Percentiles rank a stretch among this genome's conserved stretches.
Evolutionary conservation across 768 basidiomycete species (phyloP).

Genomic region (Butyriboletus loyo): DNA sequence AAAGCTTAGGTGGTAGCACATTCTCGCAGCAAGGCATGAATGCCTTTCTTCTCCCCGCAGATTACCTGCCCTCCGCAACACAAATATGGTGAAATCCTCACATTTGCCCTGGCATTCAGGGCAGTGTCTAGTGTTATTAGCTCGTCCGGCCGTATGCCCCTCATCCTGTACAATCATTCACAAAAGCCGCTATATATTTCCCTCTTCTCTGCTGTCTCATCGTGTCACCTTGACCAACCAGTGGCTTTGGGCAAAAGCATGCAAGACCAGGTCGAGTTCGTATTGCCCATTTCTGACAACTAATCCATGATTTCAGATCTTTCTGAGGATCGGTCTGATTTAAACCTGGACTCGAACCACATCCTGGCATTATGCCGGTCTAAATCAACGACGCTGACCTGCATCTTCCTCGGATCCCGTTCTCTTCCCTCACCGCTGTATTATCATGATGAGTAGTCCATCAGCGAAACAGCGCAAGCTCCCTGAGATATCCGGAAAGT

Average conservation of each 20-base stretch:
- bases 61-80: slow-evolving; percentile 67
- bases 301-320: slow-evolving; percentile 6
- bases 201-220: slow-evolving; percentile 6
- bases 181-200: slow-evolving; percentile 17
- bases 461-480: slow-evolving; percentile 8
- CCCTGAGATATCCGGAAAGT: background rate
- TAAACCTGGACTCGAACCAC: slow-evolving; percentile 5
- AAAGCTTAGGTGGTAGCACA: slow-evolving; percentile 70
- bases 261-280: slow-evolving; percentile 6
- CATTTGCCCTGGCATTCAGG: background rate
- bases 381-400: background rate
- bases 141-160: slow-evolving; percentile 20
- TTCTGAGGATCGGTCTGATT: slow-evolving; percentile 12
- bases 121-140: slow-evolving; percentile 16
- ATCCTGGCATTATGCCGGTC: background rate
- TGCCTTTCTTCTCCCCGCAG: slow-evolving; percentile 74
- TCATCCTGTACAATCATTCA: slow-evolving; percentile 22
- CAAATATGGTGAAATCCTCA: slow-evolving; percentile 64
- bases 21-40: slow-evolving; percentile 84
- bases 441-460: slow-evolving; percentile 11
- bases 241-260: background rate
- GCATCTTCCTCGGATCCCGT: background rate
- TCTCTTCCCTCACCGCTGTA: background rate
- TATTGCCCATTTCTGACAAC: background rate
- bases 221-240: slow-evolving; percentile 4